These are phyloP conservation scores for Volvariella surrecta DNA, from an alignment of 1,284 basidiomycete species.

Conservation along the genomic window DNA sequence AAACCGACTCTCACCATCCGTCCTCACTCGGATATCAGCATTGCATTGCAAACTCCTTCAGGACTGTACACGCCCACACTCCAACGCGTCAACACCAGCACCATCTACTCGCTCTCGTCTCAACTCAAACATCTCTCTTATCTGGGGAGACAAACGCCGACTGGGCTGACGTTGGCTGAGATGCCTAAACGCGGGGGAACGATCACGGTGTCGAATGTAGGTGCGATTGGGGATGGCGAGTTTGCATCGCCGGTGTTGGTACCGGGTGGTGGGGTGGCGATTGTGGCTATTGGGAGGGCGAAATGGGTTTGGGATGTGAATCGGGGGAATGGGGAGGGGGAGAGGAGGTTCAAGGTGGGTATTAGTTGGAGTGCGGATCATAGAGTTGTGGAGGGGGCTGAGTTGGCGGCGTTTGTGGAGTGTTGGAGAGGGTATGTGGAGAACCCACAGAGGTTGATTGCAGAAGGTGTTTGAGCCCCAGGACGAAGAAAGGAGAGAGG, in stretches of 20 bases:
- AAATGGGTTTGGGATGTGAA: constrained; percentile 74
- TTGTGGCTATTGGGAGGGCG: constrained; percentile 84
- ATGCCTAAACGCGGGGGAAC: constrained; percentile 70
- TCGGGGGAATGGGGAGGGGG: constrained; percentile 27
- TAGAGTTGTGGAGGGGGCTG: constrained; percentile 87
- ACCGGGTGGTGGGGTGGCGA: constrained; percentile 84
- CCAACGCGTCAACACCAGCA: constrained; percentile 46
- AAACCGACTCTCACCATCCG: constrained; percentile 66
- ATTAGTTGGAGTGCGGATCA: constrained; percentile 90
- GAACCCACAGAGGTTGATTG: constrained; percentile 67
- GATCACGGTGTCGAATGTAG: constrained; percentile 83
- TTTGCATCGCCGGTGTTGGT: constrained; percentile 76
- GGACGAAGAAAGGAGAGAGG: too few species aligned
- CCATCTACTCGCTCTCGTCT: constrained; percentile 60
- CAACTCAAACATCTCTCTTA: constrained; percentile 53
- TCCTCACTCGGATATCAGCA: constrained; percentile 60
- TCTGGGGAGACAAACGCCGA: constrained; percentile 59
- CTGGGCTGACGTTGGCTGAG: constrained; percentile 51
- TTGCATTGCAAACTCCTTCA: constrained; percentile 75
- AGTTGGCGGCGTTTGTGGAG: constrained; percentile 87
- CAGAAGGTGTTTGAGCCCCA: constrained; percentile 44
- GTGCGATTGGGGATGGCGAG: constrained; percentile 69
- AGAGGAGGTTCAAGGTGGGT: constrained; percentile 61
- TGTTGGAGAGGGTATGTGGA: constrained; percentile 84
- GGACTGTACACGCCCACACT: constrained; percentile 87